Base-by-base conservation (phyloP, 352 stramenopile species). In the Pythium oligandrum region DNA sequence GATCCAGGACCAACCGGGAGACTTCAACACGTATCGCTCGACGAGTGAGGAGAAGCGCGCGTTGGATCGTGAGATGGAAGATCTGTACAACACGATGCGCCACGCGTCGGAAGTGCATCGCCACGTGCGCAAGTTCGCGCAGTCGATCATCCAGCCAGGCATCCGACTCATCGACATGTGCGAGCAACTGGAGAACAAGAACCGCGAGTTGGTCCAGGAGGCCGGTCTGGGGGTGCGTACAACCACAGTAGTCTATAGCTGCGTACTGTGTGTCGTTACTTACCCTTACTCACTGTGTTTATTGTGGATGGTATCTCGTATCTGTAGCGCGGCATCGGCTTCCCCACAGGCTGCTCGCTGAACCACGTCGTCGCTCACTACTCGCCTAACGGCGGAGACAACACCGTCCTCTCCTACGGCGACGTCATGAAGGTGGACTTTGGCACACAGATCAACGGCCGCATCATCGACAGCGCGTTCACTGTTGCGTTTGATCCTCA, bases 351-450 rank as follows among this genome's bases (percentile, higher is more conserved):
- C 52, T 98, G 89, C 64, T 95, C 72, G 38, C 61, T 98, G 10
- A 98, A 98, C 70, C 79, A 98, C 72, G 87, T 98, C 9, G 95
- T 94, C 4, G 95, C 95, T 4, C 95, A 98, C 70, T 98, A 98
- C 69, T 98, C 94, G 37, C 95, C 95, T 17, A 98, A 98, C 66
- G 44, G 60, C 12, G 94, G 93, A 2, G 95, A 98, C 70, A 66
- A 97, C 40, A 97, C 88, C 12, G 87, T 97, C 4, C 63, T 92
- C 6, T 57, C 74, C 37, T 95, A 98, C 59, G 90, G 94, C 50
- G 95, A 98, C 73, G 94, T 98, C 4, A 98, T 98, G 91, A 98
- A 98, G 68, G 70, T 98, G 9, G 95, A 98, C 67, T 98, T 98
- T 78, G 95, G 95, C 40, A 97, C 91, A 3, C 94, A 98, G 63